Percentiles rank a stretch among this genome's conserved stretches.
These are phyloP conservation scores for Pseudopithomyces chartarum DNA, from an alignment of 2,329 filamentous ascomycete species.

Conservation along the genomic window DNA sequence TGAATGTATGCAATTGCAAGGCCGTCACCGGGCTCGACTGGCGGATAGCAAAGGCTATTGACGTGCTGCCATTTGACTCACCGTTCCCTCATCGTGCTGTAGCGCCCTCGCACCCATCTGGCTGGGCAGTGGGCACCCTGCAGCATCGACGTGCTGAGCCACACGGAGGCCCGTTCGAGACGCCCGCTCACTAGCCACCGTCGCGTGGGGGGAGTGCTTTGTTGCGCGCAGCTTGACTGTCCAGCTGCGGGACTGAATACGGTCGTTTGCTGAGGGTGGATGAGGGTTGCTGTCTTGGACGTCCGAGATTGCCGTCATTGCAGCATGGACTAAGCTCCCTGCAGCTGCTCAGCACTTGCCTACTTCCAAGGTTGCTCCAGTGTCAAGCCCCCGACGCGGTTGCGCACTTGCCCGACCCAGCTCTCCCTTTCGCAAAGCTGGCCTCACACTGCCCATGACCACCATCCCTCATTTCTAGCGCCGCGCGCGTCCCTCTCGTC, in stretches of 20 bases:
- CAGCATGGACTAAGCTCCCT: constrained; percentile 2
- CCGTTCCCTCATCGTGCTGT: neutral
- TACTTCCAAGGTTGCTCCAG: no score
- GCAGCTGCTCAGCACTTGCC: constrained; percentile 18
- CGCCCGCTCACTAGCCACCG: constrained; percentile 17
- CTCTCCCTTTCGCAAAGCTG: constrained; percentile 13
- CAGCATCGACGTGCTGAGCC: constrained; percentile 12
- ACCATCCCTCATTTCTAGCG: constrained; percentile 19
- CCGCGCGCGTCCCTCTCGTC: constrained; percentile 43
- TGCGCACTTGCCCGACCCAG: constrained; percentile 22
- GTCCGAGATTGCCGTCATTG: neutral
- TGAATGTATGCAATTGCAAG: constrained; percentile 12
- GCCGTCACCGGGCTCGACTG: neutral
- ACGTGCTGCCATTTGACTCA: constrained; percentile 16
- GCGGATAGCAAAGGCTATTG: constrained; percentile 36
- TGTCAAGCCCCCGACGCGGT: constrained; percentile 21
- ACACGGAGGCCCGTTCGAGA: constrained; percentile 14
- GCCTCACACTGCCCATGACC: constrained; percentile 41
- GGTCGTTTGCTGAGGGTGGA: neutral
- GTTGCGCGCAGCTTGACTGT: neutral
- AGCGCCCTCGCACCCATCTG: no score
- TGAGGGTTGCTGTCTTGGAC: neutral
- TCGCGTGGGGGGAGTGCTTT: constrained; percentile 23
- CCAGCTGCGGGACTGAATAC: neutral
- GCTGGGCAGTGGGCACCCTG: no score